Base-by-base conservation (phyloP, 1,284 basidiomycete genomes). In the Phlebopus sp. region DNA sequence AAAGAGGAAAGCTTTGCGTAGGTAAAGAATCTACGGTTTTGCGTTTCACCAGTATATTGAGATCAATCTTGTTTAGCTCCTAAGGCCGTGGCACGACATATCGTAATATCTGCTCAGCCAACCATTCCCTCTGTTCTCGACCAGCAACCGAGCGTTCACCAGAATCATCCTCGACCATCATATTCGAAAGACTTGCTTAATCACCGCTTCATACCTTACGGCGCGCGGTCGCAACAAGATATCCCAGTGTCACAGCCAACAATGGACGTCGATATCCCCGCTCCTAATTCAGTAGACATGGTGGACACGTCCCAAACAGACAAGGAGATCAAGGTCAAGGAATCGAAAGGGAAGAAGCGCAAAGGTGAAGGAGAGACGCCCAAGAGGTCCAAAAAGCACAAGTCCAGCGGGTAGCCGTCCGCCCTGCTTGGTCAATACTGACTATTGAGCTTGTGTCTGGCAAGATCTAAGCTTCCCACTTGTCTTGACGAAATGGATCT, bases 151-250 rank as follows among this genome's bases (percentile, higher is more conserved):
- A 52, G 63, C 7, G 56, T 67, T 1, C 68, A 71, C 49, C 68
- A 76, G 59, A 81, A 81, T 51, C 78, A 80, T 2, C 74, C 79
- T 2, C 74, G 86, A 13, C 71, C 75, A 5, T 73, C 69, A 9
- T 79, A 88, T 56, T 77, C 86, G 0, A 67, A 71, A 29, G 78
- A 82, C 42, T 56, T 81, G 2, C 70, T 89, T 31, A 87, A 70
- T 47, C 84, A 87, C 55, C 63, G 69, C 1, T 89, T 86, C 63
- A 60, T 77, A 52, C 85, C 86, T 0, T 77, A 76, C 25, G 86
- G 85, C 1, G 76, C 82, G 5, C 60, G 71, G n/a, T 65, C 62
- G 9, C 43, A 47, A 2, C 55, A 53, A 29, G 51, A 52, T 14
- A 42, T 5, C 50, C 46, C 34, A 29, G 38, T 42, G 7, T 44